phyloP scores from a whole-genome alignment of 441 rosid genomes.

The Bocquillonia castaneifolia region DNA sequence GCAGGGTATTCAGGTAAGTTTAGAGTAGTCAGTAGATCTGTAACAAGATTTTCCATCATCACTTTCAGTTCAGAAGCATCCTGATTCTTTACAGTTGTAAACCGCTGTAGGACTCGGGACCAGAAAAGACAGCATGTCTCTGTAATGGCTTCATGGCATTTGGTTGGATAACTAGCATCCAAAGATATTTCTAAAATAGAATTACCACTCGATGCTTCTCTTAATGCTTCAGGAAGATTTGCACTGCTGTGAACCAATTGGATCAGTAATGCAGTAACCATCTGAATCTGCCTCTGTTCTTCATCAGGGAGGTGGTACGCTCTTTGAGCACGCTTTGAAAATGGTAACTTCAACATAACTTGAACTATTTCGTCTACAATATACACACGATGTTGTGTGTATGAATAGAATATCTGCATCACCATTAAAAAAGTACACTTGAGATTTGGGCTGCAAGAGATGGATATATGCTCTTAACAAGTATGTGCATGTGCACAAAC shows the following conservation, averaged over 20 bases:
- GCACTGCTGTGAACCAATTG: slow-evolving; percentile 94
- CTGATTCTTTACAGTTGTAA: slow-evolving; percentile 77
- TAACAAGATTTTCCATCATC: slow-evolving; percentile 89
- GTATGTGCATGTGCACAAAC: slow-evolving; percentile 3
- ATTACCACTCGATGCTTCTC: slow-evolving; percentile 57
- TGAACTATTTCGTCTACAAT: slow-evolving; percentile 85
- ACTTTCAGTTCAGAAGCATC: slow-evolving; percentile 93
- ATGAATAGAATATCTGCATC: slow-evolving; percentile 83
- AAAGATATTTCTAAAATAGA: slow-evolving; percentile 56
- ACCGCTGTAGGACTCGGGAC: slow-evolving; percentile 95
- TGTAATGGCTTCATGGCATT: slow-evolving; percentile 79
- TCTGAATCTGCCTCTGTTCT: slow-evolving; percentile 98
- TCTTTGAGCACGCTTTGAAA: slow-evolving; percentile 77
- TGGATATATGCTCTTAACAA: not conserved
- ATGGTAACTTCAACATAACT: slow-evolving; percentile 84
- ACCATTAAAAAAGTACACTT: slow-evolving; percentile 22
- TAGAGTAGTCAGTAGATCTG: slow-evolving; percentile 79
- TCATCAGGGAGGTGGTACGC: slow-evolving; percentile 95
- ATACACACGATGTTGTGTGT: slow-evolving; percentile 78
- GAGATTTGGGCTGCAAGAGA: slow-evolving; percentile 7
- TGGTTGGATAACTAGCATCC: slow-evolving; percentile 64
- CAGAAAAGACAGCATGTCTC: slow-evolving; percentile 95
- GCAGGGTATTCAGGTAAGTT: slow-evolving; percentile 97
- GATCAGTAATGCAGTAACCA: slow-evolving; percentile 87
- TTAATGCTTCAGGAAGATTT: slow-evolving; percentile 77